phyloP scores from a whole-genome alignment of 305 asterid species.

The Salvia sclarea region DNA sequence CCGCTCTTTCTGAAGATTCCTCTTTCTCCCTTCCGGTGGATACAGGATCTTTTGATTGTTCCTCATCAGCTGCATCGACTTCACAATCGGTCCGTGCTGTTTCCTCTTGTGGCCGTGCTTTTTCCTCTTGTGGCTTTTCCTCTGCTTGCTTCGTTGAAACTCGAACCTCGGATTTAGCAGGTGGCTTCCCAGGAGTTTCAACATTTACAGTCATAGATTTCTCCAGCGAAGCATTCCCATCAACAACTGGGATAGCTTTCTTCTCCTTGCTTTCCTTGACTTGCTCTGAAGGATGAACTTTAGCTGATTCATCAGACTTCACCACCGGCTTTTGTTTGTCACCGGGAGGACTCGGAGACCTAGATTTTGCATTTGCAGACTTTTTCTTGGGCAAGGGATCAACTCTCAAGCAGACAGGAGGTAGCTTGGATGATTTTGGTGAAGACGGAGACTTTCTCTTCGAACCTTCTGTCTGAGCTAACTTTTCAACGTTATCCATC shows the following conservation, averaged over 20 bases:
- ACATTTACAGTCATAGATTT: constrained; percentile 2
- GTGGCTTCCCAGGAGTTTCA: background rate
- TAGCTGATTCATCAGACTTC: constrained; percentile 20
- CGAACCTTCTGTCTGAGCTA: constrained; percentile 24
- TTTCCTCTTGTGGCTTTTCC: constrained; percentile 20
- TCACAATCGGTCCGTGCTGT: background rate
- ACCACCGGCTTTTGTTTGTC: constrained; percentile 35
- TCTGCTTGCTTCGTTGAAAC: constrained; percentile 8
- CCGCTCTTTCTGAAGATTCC: constrained; percentile 23
- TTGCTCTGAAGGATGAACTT: constrained; percentile 14
- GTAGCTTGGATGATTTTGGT: constrained; percentile 55
- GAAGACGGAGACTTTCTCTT: constrained; percentile 41
- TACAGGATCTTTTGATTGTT: constrained; percentile 32
- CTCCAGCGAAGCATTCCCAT: constrained; percentile 34
- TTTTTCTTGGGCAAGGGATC: constrained; percentile 71
- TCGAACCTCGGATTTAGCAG: constrained; percentile 5
- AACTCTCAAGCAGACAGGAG: constrained; percentile 82
- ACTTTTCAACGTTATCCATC: constrained; percentile 28
- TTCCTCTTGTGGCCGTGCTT: constrained; percentile 4
- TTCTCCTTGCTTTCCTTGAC: constrained; percentile 31
- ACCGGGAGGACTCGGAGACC: constrained; percentile 53
- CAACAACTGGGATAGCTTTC: constrained; percentile 42
- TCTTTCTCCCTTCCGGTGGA: constrained; percentile 29
- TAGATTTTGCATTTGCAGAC: constrained; percentile 41
- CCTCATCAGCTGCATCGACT: constrained; percentile 24